These are phyloP conservation scores for Pseudopyricularia cyperi DNA, from an alignment of 2,329 filamentous ascomycete genomes.

Conservation along the genomic window DNA sequence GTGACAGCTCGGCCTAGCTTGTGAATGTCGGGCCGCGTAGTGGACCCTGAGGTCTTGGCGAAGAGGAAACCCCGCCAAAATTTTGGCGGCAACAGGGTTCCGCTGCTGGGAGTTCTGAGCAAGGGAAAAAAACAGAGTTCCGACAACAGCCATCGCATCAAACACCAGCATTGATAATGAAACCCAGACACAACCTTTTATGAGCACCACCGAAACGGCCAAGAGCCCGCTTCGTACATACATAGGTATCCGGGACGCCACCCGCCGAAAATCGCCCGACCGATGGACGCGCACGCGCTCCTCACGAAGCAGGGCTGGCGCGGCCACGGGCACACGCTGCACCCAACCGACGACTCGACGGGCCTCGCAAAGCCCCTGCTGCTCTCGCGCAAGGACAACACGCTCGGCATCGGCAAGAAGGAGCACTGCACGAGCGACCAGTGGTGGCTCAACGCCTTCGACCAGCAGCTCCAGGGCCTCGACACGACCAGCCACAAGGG, in stretches of 20 bases:
- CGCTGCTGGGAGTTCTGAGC: not conserved
- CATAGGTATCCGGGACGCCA: not conserved
- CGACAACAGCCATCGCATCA: too few species aligned
- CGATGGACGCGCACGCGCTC: conserved; percentile 75
- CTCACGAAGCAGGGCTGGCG: conserved; percentile 83
- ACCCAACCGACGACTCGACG: conserved; percentile 55
- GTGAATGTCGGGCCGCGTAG: not conserved
- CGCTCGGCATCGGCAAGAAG: conserved; percentile 69
- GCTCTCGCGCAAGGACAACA: conserved; percentile 70
- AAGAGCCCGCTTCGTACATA: not conserved
- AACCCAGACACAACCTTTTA: not conserved
- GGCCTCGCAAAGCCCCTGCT: conserved; percentile 77
- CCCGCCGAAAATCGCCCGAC: not conserved
- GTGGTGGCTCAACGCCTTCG: conserved; percentile 96
- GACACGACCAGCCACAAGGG: conserved; percentile 44
- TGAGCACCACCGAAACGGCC: not conserved
- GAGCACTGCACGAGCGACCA: conserved; percentile 59
- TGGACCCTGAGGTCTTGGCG: not conserved
- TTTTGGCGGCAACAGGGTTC: not conserved
- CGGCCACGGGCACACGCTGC: conserved; percentile 77
- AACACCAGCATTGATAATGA: not conserved
- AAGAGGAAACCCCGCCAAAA: not conserved
- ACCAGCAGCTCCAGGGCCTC: conserved; percentile 74
- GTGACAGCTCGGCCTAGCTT: not conserved
- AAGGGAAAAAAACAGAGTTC: not conserved